Percentiles rank a stretch among this genome's conserved stretches.
phyloP scores from a whole-genome alignment of 305 asterid species.

The Fraxinus paxiana region DNA sequence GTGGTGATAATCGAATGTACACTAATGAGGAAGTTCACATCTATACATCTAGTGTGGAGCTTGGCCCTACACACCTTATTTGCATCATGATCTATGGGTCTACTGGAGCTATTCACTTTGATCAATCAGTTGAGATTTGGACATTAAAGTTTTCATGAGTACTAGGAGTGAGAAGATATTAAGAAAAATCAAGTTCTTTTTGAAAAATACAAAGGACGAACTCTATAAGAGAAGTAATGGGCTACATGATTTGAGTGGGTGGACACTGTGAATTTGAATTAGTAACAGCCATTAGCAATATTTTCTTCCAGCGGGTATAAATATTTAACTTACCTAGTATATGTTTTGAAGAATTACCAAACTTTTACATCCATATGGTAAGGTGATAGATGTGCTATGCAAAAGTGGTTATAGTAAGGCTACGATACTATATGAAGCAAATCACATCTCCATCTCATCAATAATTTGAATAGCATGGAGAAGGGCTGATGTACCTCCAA shows the following conservation, averaged over 20 bases:
- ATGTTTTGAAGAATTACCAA: background rate
- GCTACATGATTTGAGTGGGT: background rate
- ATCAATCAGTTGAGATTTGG: background rate
- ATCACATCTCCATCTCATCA: background rate
- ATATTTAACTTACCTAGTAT: background rate
- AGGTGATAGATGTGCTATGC: background rate
- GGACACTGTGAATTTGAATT: background rate
- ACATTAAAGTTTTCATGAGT: background rate
- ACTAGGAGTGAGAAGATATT: background rate
- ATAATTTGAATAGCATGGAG: background rate
- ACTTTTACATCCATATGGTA: background rate
- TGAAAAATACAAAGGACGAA: background rate
- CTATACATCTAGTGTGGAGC: background rate
- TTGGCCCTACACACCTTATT: background rate
- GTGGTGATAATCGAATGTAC: background rate
- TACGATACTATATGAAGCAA: background rate
- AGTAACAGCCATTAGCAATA: background rate
- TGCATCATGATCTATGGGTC: background rate
- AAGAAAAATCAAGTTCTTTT: background rate
- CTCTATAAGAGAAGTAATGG: background rate
- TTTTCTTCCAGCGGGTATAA: background rate
- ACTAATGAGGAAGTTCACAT: background rate
- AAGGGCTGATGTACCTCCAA: constrained; percentile 49
- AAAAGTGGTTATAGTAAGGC: background rate
- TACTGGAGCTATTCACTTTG: background rate